A percentile compares a stretch with the other conserved stretches of the same genome.
Conservation (phyloP, 768 basidiomycete species). For the Boletus reticulatus region DNA sequence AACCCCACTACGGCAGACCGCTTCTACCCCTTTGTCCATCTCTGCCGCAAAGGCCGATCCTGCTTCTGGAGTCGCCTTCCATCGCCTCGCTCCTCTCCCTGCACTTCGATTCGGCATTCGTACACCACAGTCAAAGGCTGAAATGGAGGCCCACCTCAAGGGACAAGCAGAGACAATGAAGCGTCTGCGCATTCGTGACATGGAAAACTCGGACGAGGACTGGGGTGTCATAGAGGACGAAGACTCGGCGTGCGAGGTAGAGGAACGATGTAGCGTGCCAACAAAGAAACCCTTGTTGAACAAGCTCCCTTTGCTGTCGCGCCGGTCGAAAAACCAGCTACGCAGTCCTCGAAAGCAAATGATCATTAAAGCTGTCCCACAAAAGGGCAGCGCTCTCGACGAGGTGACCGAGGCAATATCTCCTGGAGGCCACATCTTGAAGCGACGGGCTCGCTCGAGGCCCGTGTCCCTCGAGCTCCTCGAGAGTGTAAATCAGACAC, state of each 20-base stretch:
- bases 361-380: slow-evolving; percentile 24
- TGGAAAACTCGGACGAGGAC: slow-evolving; percentile 45
- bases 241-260: slow-evolving; percentile 54
- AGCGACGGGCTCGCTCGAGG: slow-evolving; percentile 70
- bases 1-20: slow-evolving; percentile 56
- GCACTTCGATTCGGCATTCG: slow-evolving; percentile 30
- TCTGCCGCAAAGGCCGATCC: slow-evolving; percentile 34
- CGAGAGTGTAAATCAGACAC: slow-evolving; percentile 45
- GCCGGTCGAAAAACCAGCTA: slow-evolving; percentile 28
- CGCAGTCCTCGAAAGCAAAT: slow-evolving; percentile 30
- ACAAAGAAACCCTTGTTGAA: slow-evolving; percentile 35
- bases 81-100: slow-evolving; percentile 34
- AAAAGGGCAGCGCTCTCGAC: slow-evolving; percentile 44
- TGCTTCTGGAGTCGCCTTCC: slow-evolving; percentile 34
- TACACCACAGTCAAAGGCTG: slow-evolving; percentile 35
- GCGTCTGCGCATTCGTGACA: slow-evolving; percentile 57
- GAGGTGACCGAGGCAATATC: slow-evolving; percentile 71
- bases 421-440: slow-evolving; percentile 73
- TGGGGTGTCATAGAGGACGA: slow-evolving; percentile 40
- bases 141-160: slow-evolving; percentile 38
- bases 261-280: slow-evolving; percentile 35
- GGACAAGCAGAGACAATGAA: slow-evolving; percentile 66
- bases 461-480: slow-evolving; percentile 68
- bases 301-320: slow-evolving; percentile 20
- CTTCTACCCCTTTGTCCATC: slow-evolving; percentile 38